Base-by-base conservation (phyloP, 148 eudicot genomes). In the Pouteria glomerata region DNA sequence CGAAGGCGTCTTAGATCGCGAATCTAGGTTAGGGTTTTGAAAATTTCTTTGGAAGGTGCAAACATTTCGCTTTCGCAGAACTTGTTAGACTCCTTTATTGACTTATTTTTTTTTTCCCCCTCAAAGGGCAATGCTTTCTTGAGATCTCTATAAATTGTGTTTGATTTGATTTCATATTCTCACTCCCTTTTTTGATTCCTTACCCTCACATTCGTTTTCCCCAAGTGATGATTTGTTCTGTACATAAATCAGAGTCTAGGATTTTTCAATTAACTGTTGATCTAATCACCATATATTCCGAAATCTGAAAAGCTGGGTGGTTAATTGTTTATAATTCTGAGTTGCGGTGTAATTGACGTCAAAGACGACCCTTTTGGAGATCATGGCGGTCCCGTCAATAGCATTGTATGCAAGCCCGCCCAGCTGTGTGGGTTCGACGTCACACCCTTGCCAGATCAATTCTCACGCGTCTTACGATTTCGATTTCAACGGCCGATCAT, bases 321-420 rank as follows among this genome's bases (percentile, higher is more conserved):
- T n/a, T n/a, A n/a, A n/a, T n/a, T n/a, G n/a, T n/a, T n/a, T 16
- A 29, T 3, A 27, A 27, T 15, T 45, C 23, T 15, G 1, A 3
- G 2, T 13, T 42, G 27, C 15, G 23, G 23, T 30, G 41, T 10
- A 21, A 33, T 60, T 60, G 7, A 47, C 14, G 19, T 45, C 55
- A 0, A 42, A 26, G n/a, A 5, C 33, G 57, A 30, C 13, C 58
- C 15, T 14, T 1, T 44, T 3, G 50, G 16, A 16, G 18, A 73
- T 37, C 70, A 91, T 91, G 98, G 88, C 85, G 88, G 94, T 95
- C 37, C 88, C 97, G 24, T 82, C 97, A 3, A 89, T 95, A 52
- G 96, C 97, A 27, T 63, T 92, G 45, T 91, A 89, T 60, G 90
- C 88, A 44, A 93, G 82, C 63, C 87, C 98, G 29, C 88, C 97